Conservation (phyloP, 768 basidiomycete genomes). For the Leccinum obscurum region DNA sequence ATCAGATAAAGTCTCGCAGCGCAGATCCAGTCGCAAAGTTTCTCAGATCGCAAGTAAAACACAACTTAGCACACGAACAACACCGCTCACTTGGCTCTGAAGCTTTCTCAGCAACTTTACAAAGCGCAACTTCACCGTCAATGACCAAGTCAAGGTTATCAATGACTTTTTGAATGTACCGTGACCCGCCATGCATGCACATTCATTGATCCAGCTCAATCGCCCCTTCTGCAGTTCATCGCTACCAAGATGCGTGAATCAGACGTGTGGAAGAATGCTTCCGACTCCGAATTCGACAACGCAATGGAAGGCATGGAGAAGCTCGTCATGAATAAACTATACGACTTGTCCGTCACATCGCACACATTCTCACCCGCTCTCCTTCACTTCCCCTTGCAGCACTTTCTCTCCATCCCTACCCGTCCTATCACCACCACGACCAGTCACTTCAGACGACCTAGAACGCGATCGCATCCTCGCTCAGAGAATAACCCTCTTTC, state of each 20-base stretch:
- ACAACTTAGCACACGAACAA: background rate
- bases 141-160: slow-evolving; percentile 93
- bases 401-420: slow-evolving; percentile 90
- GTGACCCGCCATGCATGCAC: background rate
- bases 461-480: slow-evolving; percentile 89
- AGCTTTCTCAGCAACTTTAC: slow-evolving; percentile 94
- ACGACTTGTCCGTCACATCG: slow-evolving; percentile 77
- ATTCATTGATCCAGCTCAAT: slow-evolving; percentile 12
- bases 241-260: slow-evolving; percentile 79
- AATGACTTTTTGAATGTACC: slow-evolving; percentile 85
- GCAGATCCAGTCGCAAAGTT: slow-evolving; percentile 96
- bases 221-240: slow-evolving; percentile 68
- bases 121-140: slow-evolving; percentile 87
- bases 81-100: background rate
- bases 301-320: slow-evolving; percentile 99
- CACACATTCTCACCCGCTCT: background rate
- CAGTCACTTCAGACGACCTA: slow-evolving; percentile 92
- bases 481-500: slow-evolving; percentile 72
- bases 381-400: slow-evolving; percentile 41
- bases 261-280: slow-evolving; percentile 79
- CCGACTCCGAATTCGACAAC: slow-evolving; percentile 89
- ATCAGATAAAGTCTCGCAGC: slow-evolving; percentile 85
- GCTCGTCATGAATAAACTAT: slow-evolving; percentile 96
- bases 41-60: slow-evolving; percentile 80
- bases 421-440: slow-evolving; percentile 62